A percentile compares a stretch with the other conserved stretches of the same genome.
Evolutionary conservation across 2,329 filamentous ascomycete species (phyloP).

Genomic region (Phialophora chinensis): DNA sequence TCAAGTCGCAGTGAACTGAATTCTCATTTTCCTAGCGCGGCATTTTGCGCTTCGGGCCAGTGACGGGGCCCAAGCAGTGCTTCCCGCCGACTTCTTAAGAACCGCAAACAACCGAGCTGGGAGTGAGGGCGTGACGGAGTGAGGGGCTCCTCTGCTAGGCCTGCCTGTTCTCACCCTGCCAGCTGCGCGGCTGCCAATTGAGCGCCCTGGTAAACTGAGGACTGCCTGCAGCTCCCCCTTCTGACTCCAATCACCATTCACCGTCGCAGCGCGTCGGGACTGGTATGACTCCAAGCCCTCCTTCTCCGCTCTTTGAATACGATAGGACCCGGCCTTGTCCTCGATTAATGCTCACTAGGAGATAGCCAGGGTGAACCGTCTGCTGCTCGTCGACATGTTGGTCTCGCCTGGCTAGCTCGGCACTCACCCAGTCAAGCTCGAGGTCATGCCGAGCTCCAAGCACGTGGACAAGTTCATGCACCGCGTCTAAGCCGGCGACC

Average conservation of each 20-base stretch:
- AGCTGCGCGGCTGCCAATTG: neutral
- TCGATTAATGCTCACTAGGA: constrained; percentile 1
- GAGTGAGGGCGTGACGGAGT: constrained; percentile 4
- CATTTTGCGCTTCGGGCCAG: constrained; percentile 26
- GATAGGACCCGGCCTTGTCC: constrained; percentile 4
- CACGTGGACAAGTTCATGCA: neutral
- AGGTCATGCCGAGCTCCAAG: neutral
- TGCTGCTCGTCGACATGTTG: neutral
- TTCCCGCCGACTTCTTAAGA: constrained; percentile 8
- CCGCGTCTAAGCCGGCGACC: neutral
- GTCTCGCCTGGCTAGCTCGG: neutral
- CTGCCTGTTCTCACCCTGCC: neutral
- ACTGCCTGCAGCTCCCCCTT: constrained; percentile 13
- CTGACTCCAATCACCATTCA: constrained; percentile 17
- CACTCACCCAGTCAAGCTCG: neutral
- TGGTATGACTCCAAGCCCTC: constrained; percentile 7
- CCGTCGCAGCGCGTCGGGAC: constrained; percentile 6
- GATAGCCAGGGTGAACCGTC: neutral
- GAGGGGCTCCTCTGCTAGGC: constrained; percentile 13
- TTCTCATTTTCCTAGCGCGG: constrained; percentile 35
- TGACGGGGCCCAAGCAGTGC: constrained; percentile 6
- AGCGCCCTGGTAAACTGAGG: neutral
- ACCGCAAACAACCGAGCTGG: constrained; percentile 14
- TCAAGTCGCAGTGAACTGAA: constrained; percentile 26
- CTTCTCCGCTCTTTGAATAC: constrained; percentile 10